Evolutionary conservation across 2,329 filamentous ascomycete species (phyloP), one percentile per base, ranked within the genome.

Genomic region (Claviceps capensis): DNA sequence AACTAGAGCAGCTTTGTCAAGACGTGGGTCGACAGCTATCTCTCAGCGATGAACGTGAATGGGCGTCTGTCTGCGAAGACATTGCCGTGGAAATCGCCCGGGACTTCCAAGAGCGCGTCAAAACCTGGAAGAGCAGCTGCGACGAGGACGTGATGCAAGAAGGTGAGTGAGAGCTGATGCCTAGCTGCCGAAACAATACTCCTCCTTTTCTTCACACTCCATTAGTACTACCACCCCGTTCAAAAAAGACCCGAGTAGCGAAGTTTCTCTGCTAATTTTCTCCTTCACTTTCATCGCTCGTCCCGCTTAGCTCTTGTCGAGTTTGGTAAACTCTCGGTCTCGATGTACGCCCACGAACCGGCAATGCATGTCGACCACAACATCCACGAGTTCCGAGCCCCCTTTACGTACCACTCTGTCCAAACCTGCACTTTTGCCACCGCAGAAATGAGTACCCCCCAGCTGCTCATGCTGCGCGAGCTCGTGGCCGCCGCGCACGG

Each of bases 361-460:
- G 47, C 19, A 8, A 52, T 52, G 51, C 51, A 52, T 23, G 47
- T 52, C 40, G 30, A 41, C 17, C 19, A 43, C 22, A 49, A 52
- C n/a, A 26, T 49, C 45, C 22, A 46, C 41, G 51, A 52, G 34
- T 52, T 52, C 36, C 38, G 37, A 16, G 47, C 51, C 8, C 51
- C 51, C 23, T 52, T 52, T 34, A 26, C 51, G 8, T 43, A 16
- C 3, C 38, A 42, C 30, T 52, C 41, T 44, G 41, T 52, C 42
- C 16, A 47, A 46, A 49, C 37, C 11, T 52, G 51, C 47, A 19
- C n/a, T 17, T 52, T 49, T 19, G 19, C 49, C 6, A 52, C 26
- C 30, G 47, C 40, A 17, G 26, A 52, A 37, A 46, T 37, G 30
- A 41, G 49, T 26, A 40, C 41, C n/a, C 17, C 34, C 16, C 34